phyloP scores from a whole-genome alignment of 306 rosid species.

The Begonia fuchsioides region DNA sequence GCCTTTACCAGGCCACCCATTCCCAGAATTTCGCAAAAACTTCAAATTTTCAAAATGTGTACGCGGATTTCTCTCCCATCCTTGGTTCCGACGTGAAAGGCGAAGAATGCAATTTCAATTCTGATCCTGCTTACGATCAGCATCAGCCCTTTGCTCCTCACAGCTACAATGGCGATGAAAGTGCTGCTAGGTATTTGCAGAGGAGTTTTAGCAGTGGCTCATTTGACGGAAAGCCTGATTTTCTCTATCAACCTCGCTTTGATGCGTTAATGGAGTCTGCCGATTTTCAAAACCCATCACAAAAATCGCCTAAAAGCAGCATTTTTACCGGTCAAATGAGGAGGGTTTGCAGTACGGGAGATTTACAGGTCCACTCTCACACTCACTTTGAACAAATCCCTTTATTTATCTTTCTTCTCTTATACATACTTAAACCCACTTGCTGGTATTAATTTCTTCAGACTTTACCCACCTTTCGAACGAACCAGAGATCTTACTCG shows the following conservation, averaged over 20 bases:
- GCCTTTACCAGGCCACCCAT: constrained; percentile 18
- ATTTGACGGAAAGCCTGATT: too few relatives aligned
- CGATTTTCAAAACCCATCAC: constrained; percentile 21
- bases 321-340: constrained; percentile 31
- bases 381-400: background rate
- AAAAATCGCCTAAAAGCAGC: constrained; percentile 30
- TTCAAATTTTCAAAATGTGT: constrained; percentile 13
- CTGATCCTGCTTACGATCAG: constrained; percentile 1
- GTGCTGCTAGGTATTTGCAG: constrained; percentile 39
- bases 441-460: constrained; percentile 3
- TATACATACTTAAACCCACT: background rate
- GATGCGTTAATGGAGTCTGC: too few relatives aligned
- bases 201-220: too few relatives aligned
- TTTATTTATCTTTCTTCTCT: too few relatives aligned
- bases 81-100: constrained; percentile 27
- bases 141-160: constrained; percentile 23
- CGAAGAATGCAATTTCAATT: constrained; percentile 41
- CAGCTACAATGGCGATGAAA: constrained; percentile 32
- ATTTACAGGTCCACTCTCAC: constrained; percentile 41
- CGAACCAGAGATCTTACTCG: too few relatives aligned
- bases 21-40: constrained; percentile 7
- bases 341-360: too few relatives aligned
- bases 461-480: constrained; percentile 19
- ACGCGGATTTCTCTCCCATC: constrained; percentile 18
- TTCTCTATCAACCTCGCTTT: too few relatives aligned